Evolutionary conservation across 306 rosid genomes (phyloP), one percentile per base, ranked within the genome.

Genomic region (Cyclanthera cordifolia): DNA sequence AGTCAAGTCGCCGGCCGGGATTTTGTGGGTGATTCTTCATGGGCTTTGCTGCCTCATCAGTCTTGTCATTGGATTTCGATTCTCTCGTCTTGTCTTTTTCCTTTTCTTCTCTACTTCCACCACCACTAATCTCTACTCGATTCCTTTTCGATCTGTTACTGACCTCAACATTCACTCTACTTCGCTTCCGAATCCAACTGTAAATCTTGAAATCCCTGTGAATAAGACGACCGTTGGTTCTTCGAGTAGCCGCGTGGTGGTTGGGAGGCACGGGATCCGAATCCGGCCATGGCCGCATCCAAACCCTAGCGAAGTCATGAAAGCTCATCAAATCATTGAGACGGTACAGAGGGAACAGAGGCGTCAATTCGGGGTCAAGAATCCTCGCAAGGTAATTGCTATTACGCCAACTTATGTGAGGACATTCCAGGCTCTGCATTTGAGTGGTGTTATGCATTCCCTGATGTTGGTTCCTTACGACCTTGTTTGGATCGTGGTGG

Each of bases 241-340:
- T 72, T 72, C 75, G 70, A 63, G 72, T 34, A 88, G 99, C 74
- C 82, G 99, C 23, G 99, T 94, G 6, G 86, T 94, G 20, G 99
- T 94, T 16, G 99, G 99, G 17, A 80, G 99, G 63, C 99, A 94
- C 57, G 99, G 99, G 87, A 94, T 94, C 91, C 97, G 99, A 75
- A 85, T 94, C 81, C 82, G 97, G 70, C 90, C 99, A 16, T 94
- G 97, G 99, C 99, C 99, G 7, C 99, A 94, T 72, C 99, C 99
- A 77, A 85, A 90, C 82, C 96, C 95, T 34, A 84, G 64, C 34
- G 99, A 94, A 76, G 90, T 91, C 16, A 94, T 94, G 99, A 83
- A 86, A 83, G 99, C 99, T 74, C 97, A 94, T 72, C 86, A 78
- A 75, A 94, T 94, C 56, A 85, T 94, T 47, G 91, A 88, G 77